These are phyloP conservation scores for Cicer pinnatifidum DNA, from an alignment of 306 rosid genomes.

Conservation along the genomic window DNA sequence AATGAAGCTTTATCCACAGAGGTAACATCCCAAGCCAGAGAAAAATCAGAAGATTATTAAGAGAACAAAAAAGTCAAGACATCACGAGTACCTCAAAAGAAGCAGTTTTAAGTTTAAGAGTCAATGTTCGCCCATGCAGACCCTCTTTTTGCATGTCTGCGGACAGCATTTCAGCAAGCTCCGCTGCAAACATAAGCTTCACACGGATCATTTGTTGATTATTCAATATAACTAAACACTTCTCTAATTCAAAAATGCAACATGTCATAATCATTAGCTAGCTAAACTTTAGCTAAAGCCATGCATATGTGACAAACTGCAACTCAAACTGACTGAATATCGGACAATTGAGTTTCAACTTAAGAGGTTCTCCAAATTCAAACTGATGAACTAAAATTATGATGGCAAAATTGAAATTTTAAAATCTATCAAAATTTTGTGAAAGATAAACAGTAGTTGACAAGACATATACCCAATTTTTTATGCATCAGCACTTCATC, in stretches of 20 bases:
- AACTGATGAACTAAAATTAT: conserved; percentile 26
- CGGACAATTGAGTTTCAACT: conserved; percentile 24
- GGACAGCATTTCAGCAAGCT: conserved; percentile 84
- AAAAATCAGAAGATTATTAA: conserved; percentile 24
- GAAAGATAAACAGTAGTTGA: conserved; percentile 30
- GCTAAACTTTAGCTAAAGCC: conserved; percentile 34
- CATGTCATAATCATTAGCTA: conserved; percentile 32
- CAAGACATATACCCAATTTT: conserved; percentile 63
- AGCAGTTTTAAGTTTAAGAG: conserved; percentile 88
- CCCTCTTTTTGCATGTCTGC: conserved; percentile 89
- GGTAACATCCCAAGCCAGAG: conserved; percentile 15
- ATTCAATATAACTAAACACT: conserved; percentile 14
- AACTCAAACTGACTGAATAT: conserved; percentile 31
- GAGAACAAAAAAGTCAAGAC: conserved; percentile 21
- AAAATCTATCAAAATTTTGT: neutral
- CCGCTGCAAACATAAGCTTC: conserved; percentile 66
- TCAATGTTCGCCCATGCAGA: conserved; percentile 80
- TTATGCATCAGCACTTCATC: conserved; percentile 59
- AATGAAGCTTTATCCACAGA: conserved; percentile 4
- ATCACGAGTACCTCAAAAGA: conserved; percentile 74
- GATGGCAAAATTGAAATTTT: conserved; percentile 19
- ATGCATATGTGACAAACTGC: conserved; percentile 15
- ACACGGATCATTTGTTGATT: conserved; percentile 35
- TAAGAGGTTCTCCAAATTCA: conserved; percentile 18
- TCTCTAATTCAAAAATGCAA: conserved; percentile 4